phyloP scores from a whole-genome alignment of 768 basidiomycete genomes.

The Russula foetens region DNA sequence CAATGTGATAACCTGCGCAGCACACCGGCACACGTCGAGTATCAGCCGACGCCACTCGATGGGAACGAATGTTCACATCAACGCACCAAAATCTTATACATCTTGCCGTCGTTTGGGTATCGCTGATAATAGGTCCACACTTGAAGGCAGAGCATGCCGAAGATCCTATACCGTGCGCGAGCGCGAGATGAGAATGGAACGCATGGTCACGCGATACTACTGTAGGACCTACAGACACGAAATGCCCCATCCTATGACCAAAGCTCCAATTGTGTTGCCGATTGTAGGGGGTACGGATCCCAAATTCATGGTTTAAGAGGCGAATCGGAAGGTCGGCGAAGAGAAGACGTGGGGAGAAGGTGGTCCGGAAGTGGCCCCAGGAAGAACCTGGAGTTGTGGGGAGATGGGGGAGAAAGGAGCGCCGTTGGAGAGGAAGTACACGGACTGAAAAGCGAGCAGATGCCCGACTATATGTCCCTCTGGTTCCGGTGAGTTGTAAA shows the following conservation, averaged over 20 bases:
- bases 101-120: slow-evolving; percentile 14
- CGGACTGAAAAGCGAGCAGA: not conserved
- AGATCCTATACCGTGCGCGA: not conserved
- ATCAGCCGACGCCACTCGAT: not conserved
- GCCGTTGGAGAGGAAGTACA: not conserved
- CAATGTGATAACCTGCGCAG: slow-evolving; percentile 5
- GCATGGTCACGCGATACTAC: not conserved
- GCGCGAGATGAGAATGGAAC: not conserved
- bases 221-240: slow-evolving; percentile 15
- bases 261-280: slow-evolving; percentile 17
- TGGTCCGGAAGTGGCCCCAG: not conserved
- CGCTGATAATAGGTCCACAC: slow-evolving; percentile 14
- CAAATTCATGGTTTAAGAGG: not conserved
- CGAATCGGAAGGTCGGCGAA: not conserved
- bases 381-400: not conserved
- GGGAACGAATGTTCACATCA: not conserved
- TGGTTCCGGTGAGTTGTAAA: not conserved
- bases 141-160: slow-evolving; percentile 19
- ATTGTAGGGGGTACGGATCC: not conserved
- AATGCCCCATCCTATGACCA: slow-evolving; percentile 16
- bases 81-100: slow-evolving; percentile 18
- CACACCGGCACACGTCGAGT: too few species aligned
- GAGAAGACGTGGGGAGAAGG: not conserved
- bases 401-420: not conserved
- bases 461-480: not conserved